Evolutionary conservation across 805 yeast genomes (phyloP), one percentile per base, ranked within the genome.

Genomic region (Ogataea henricii): DNA sequence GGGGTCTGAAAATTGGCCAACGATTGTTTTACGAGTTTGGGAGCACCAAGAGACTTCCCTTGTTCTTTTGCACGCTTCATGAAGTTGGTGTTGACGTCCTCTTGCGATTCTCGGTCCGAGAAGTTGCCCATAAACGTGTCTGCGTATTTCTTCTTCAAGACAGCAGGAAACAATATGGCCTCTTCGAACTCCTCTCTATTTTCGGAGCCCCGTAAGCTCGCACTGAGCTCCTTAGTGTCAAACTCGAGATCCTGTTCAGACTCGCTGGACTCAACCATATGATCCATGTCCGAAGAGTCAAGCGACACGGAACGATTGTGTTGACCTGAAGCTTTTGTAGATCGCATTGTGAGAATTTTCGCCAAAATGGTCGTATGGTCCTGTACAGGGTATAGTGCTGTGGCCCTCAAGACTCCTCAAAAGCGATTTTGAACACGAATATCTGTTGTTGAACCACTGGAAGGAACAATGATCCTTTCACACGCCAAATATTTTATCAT

Each of bases 1-100:
- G 51, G 54, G 27, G 54, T 47, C 37, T 52, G 51, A 20, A 49
- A 40, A 26, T 41, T 21, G 9, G 47, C 30, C 4, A 36, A 27
- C 10, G 30, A 13, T 9, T 27, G 30, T 27, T 27, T 27, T 27
- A 27, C 26, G 26, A 23, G 30, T 17, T 23, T 20, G 12, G 39
- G 20, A 13, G 8, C 17, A 27, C 13, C 34, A 3, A 30, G 7
- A 13, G 34, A 14, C 8, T 23, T 18, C n/a, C 26, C 13, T 10
- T 46, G 36, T 25, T 38, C 21, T 17, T n/a, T 21, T 3, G 30
- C 41, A 14, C 41, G 42, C n/a, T 33, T 25, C 39, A 17, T 8
- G 29, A 47, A 47, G 32, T 40, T 23, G 14, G 39, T 12, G 10
- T 38, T 40, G 27, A 18, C 22, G 32, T 40, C 20, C 26, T 40